Percentiles rank a stretch among this genome's conserved stretches.
Conservation (phyloP, 2,329 filamentous ascomycete genomes). For the Alternaria gansuensis region DNA sequence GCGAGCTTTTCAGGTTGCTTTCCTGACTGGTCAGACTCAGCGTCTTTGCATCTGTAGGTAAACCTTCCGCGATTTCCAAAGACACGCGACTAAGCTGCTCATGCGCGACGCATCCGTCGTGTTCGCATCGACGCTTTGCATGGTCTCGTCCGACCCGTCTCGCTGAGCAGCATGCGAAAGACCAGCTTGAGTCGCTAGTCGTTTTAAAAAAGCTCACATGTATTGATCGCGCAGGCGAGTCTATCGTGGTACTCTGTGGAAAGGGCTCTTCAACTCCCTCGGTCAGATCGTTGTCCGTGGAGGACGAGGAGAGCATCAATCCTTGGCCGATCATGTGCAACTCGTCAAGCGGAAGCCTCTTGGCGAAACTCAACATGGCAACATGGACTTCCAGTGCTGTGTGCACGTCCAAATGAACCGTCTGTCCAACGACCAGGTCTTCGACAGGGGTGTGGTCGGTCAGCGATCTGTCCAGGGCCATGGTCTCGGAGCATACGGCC, state of each 20-base stretch:
- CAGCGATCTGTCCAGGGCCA: background rate
- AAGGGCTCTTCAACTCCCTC: background rate
- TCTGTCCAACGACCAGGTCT: background rate
- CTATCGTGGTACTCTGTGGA: background rate
- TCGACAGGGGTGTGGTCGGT: background rate
- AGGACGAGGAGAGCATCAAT: background rate
- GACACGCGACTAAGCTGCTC: background rate
- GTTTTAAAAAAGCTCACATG: background rate
- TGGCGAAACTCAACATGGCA: conserved; percentile 12
- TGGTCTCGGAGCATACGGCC: background rate
- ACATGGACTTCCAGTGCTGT: conserved; percentile 15
- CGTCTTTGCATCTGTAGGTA: background rate
- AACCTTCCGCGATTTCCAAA: background rate
- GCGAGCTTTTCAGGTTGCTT: background rate
- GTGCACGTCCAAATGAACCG: background rate
- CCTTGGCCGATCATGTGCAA: conserved; percentile 4
- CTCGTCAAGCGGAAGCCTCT: conserved; percentile 13
- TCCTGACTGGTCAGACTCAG: background rate
- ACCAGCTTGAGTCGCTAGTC: background rate
- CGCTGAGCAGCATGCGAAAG: conserved; percentile 5
- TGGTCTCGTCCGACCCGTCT: conserved; percentile 2
- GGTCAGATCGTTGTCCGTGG: too few species aligned
- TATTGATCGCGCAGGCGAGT: background rate
- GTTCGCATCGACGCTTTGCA: background rate
- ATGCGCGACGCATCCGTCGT: background rate